Base-by-base conservation (phyloP, 2,329 filamentous ascomycete species). In the Hymenotorrendiella dingleyae region DNA sequence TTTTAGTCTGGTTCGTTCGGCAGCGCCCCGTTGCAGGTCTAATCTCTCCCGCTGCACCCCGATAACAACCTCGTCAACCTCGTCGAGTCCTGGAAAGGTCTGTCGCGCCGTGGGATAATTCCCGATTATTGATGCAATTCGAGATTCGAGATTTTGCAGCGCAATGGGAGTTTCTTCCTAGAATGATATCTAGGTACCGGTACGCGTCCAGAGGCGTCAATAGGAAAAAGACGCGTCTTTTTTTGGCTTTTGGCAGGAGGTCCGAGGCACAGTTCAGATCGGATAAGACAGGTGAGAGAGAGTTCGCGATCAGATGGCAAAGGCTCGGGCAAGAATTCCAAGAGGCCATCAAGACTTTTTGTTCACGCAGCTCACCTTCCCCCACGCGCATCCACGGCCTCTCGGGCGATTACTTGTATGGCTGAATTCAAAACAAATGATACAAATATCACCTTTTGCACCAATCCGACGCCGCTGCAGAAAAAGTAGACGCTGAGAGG, bases 391-490 rank as follows among this genome's bases (percentile, higher is more conserved):
- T 19, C 32, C 16, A n/a, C n/a, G n/a, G n/a, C 7, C 32, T 34
- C 32, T 34, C n/a, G 32, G 32, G 32, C 32, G 32, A 34, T 34
- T 34, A 22, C n/a, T n/a, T n/a, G n/a, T n/a, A n/a, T 33, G 19
- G 19, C 32, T 34, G 11, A 33, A 34, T 21, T 34, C 10, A 34
- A 34, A 34, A 34, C 32, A 34, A 34, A 34, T 34, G 22, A 34
- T 17, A 34, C 22, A 20, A 22, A 21, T 34, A 21, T 17, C 14
- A 21, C 32, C 32, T n/a, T n/a, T n/a, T n/a, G n/a, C n/a, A n/a
- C n/a, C 32, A 34, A 34, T 34, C 32, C 32, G 10, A 34, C 17
- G 32, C 32, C n/a, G 32, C 22, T 21, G 19, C 32, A 34, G 19
- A 17, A 34, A 21, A 17, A 20, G 20, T 17, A 34, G 14, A 34